Evolutionary conservation across 78 protist genomes (phyloP).

Genomic region (Tieghemostelium lacteum): DNA sequence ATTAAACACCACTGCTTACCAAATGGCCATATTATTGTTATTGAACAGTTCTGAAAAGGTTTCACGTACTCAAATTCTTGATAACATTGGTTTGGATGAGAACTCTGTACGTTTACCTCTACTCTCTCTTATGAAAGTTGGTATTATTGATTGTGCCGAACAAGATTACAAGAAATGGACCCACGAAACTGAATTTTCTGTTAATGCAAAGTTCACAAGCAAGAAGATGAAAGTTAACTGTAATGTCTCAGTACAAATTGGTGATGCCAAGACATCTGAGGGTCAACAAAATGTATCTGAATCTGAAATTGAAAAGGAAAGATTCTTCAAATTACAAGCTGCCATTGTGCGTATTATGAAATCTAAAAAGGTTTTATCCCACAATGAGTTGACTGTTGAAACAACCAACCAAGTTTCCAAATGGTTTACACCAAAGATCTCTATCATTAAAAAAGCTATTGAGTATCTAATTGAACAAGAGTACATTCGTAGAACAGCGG

Average conservation of each 20-base stretch:
- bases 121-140: conserved; percentile 43
- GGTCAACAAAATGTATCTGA: conserved; percentile 69
- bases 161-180: conserved; percentile 53
- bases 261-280: conserved; percentile 60
- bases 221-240: conserved; percentile 82
- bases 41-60: conserved; percentile 74
- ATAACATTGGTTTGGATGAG: conserved; percentile 78
- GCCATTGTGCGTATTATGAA: conserved; percentile 92
- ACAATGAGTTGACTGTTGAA: conserved; percentile 84
- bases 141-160: conserved; percentile 34
- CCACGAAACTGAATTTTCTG: conserved; percentile 72
- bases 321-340: conserved; percentile 86
- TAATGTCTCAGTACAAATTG: conserved; percentile 63
- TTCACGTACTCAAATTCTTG: conserved; percentile 65
- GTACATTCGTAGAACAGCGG: conserved; percentile 61
- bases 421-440: not conserved
- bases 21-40: conserved; percentile 88
- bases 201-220: conserved; percentile 57
- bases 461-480: conserved; percentile 83
- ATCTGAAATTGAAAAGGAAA: conserved; percentile 80
- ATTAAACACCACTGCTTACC: conserved; percentile 84
- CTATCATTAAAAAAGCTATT: conserved; percentile 75
- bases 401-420: conserved; percentile 68
- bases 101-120: conserved; percentile 67
- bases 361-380: conserved; percentile 79